Evolutionary conservation across 305 asterid species (phyloP).

Genomic region (Striga hermonthica): DNA sequence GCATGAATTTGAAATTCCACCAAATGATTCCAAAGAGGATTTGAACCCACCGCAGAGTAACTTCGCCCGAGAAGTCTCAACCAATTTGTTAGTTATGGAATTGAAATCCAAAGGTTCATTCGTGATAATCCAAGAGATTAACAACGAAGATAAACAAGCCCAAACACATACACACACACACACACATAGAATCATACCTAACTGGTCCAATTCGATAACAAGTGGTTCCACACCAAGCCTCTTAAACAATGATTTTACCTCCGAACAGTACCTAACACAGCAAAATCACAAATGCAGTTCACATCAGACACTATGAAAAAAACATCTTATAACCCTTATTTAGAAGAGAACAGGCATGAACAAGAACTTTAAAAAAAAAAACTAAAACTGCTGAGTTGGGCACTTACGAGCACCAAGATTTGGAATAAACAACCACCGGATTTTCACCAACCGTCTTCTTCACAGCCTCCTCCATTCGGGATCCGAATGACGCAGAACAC

Average conservation of each 20-base stretch:
- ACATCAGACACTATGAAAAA: neutral
- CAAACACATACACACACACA: neutral
- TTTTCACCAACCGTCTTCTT: conserved; percentile 48
- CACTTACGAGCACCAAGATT: conserved; percentile 73
- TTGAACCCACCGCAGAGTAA: too few species aligned
- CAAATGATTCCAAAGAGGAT: too few species aligned
- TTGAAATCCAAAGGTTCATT: too few species aligned
- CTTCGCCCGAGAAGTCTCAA: too few species aligned
- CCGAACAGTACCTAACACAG: conserved; percentile 51
- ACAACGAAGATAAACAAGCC: neutral
- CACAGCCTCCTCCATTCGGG: conserved; percentile 54
- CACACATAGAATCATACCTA: conserved; percentile 41
- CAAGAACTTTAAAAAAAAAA: neutral
- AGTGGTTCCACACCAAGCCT: conserved; percentile 65
- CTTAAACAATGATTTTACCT: conserved; percentile 63
- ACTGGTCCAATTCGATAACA: conserved; percentile 67
- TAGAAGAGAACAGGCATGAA: neutral
- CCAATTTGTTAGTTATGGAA: too few species aligned
- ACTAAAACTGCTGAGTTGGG: neutral
- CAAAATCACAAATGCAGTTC: conserved; percentile 8
- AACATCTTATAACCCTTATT: too few species aligned
- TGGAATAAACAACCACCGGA: conserved; percentile 75
- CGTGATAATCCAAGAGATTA: too few species aligned
- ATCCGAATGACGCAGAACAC: conserved; percentile 52
- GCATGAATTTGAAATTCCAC: too few species aligned